Evolutionary conservation across 1,139 yeast species (phyloP).

Genomic region (Cylindricascospora bacillispora): DNA sequence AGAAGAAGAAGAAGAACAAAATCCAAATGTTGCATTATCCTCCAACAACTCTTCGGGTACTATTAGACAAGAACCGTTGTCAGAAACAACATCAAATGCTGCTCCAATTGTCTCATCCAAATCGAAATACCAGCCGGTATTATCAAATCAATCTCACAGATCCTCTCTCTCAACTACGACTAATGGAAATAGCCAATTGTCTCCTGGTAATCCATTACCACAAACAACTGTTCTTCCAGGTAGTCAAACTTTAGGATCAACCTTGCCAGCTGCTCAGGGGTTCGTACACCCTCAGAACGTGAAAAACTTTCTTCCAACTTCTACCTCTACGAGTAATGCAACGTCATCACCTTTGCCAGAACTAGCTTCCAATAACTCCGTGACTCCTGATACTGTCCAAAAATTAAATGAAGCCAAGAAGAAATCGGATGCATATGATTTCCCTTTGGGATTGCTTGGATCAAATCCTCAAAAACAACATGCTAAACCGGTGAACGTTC

Average conservation of each 20-base stretch:
- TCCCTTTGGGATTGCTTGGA: constrained; percentile 48
- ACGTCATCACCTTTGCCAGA: background rate
- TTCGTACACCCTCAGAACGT: constrained; percentile 7
- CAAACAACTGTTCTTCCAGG: background rate
- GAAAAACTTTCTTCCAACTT: constrained; percentile 1
- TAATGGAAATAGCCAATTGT: too few species aligned
- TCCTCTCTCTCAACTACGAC: too few species aligned
- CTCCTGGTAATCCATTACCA: background rate
- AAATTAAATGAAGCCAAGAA: constrained; percentile 37
- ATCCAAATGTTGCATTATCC: background rate
- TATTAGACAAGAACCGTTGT: background rate
- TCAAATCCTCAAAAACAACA: constrained; percentile 28
- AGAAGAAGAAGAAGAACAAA: background rate
- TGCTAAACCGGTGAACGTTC: constrained; percentile 26
- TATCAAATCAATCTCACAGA: background rate
- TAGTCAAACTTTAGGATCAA: background rate
- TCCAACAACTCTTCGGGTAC: background rate
- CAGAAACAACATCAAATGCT: background rate
- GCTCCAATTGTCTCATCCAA: background rate
- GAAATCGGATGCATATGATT: constrained; percentile 67
- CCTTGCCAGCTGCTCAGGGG: constrained; percentile 1
- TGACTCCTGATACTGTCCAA: constrained; percentile 16
- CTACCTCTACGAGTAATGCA: background rate
- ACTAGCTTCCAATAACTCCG: background rate
- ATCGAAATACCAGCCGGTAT: background rate